Evolutionary conservation across 768 basidiomycete species (phyloP).

Genomic region (Amanita pallidorosea): DNA sequence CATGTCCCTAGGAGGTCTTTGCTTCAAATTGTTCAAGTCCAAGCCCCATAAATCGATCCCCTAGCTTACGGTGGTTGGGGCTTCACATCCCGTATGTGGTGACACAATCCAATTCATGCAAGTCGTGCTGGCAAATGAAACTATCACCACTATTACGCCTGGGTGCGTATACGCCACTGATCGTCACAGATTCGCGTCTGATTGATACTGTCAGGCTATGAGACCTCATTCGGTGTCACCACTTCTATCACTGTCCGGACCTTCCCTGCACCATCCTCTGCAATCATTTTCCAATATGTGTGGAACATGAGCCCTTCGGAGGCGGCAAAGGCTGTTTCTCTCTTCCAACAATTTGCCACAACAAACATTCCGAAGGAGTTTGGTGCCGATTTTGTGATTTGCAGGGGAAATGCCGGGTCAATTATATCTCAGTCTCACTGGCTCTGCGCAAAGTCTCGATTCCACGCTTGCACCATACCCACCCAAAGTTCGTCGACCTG

Average conservation of each 20-base stretch:
- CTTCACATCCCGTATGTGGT: constrained; percentile 23
- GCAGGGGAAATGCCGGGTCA: constrained; percentile 18
- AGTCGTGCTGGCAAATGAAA: constrained; percentile 23
- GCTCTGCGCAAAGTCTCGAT: constrained; percentile 13
- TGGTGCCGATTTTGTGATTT: constrained; percentile 22
- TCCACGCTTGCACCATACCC: constrained; percentile 21
- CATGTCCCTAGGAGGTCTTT: too few species aligned
- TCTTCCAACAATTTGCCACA: constrained; percentile 26
- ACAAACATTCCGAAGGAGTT: constrained; percentile 24
- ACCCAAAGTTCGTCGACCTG: constrained; percentile 8
- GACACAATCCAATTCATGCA: constrained; percentile 20
- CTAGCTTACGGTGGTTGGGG: constrained; percentile 22
- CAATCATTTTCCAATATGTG: constrained; percentile 23
- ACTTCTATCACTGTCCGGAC: constrained; percentile 26
- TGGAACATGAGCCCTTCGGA: constrained; percentile 24
- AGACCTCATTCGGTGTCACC: constrained; percentile 28
- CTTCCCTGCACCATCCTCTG: constrained; percentile 22
- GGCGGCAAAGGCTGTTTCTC: constrained; percentile 21
- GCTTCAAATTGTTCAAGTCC: neutral
- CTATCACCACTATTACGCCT: constrained; percentile 18
- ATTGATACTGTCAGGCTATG: constrained; percentile 21
- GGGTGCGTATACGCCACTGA: constrained; percentile 17
- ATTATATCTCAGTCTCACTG: constrained; percentile 17
- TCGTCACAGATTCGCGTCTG: neutral
- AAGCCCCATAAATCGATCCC: too few species aligned